Base-by-base conservation (phyloP, 768 basidiomycete species). In the Tephrocybe sp. region DNA sequence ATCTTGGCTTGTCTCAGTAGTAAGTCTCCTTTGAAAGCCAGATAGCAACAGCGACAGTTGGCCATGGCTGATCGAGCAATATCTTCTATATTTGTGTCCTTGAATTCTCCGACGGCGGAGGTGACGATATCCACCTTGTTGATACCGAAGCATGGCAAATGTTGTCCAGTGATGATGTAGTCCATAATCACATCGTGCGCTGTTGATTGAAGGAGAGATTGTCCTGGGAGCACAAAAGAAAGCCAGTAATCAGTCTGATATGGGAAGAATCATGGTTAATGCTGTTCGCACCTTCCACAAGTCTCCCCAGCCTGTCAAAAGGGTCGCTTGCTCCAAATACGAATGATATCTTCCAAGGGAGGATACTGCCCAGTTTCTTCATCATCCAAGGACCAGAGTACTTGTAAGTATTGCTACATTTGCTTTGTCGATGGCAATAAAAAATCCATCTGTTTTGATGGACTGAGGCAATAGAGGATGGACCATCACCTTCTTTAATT, bases 131-230 rank as follows among this genome's bases (percentile, higher is more conserved):
- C 48, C 10, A 50, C 12, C 33, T 25, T 40, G n/a, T 17, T 25
- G 15, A 30, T 33, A 5, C 18, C 32, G 21, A 41, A 50, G 21
- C 15, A 42, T n/a, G 48, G 9, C 20, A 39, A 39, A 39, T 50
- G 48, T 18, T 42, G 20, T 8, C 48, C 48, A 4, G 40, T 41
- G 9, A 50, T 25, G 8, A 50, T 42, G n/a, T 50, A 50, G 2
- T 40, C 18, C 48, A 50, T 50, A 9, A 50, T 42, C 1, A 50
- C 40, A 3, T 50, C 48, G 25, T 50, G 48, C 32, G 40, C 18
- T 2, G 40, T 33, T 9, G 32, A 32, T 11, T 17, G 34, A 36
- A 36, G 4, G 15, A 36, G 11, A 7, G 11, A 14, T 15, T n/a
- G 34, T 7, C 34, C 34, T 30, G 28, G 28, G 11, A 11, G 28